These are phyloP conservation scores for Verticillium tricorpus DNA, from an alignment of 2,329 filamentous ascomycete genomes.

Conservation along the genomic window DNA sequence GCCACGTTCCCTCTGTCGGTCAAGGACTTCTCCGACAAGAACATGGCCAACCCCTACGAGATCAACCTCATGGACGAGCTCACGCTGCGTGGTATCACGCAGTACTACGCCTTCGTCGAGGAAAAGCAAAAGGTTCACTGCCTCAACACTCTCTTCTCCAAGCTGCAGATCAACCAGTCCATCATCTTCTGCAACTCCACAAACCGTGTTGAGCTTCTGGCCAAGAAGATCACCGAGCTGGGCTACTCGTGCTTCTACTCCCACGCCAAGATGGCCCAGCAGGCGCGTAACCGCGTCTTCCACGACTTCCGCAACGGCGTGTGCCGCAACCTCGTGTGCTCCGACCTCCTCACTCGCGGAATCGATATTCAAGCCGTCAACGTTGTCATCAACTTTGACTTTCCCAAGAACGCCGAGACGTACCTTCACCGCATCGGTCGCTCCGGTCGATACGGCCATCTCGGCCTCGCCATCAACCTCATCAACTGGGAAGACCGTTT, in stretches of 20 bases:
- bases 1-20: constrained; percentile 97
- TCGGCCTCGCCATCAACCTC: constrained; percentile 96
- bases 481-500: constrained; percentile 99
- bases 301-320: constrained; percentile 98
- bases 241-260: constrained; percentile 99
- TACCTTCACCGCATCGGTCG: constrained; percentile 98
- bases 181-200: constrained; percentile 99
- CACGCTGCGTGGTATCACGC: constrained; percentile 94
- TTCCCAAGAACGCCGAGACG: constrained; percentile 98
- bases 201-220: constrained; percentile 92
- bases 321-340: constrained; percentile 96
- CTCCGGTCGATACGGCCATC: constrained; percentile 92
- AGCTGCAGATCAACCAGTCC: constrained; percentile 98
- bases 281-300: constrained; percentile 95
- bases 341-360: constrained; percentile 93
- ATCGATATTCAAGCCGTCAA: constrained; percentile 99
- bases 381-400: constrained; percentile 99
- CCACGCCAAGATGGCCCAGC: constrained; percentile 95
- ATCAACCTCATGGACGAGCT: constrained; percentile 99
- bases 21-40: constrained; percentile 97
- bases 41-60: constrained; percentile 94
- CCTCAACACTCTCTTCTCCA: constrained; percentile 96
- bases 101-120: constrained; percentile 99
- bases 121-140: constrained; percentile 99
- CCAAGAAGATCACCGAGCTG: constrained; percentile 98